Percentiles rank a stretch among this genome's conserved stretches.
Evolutionary conservation across 1,139 yeast genomes (phyloP).

Genomic region (Hemisphaericaspora xylofermentans): DNA sequence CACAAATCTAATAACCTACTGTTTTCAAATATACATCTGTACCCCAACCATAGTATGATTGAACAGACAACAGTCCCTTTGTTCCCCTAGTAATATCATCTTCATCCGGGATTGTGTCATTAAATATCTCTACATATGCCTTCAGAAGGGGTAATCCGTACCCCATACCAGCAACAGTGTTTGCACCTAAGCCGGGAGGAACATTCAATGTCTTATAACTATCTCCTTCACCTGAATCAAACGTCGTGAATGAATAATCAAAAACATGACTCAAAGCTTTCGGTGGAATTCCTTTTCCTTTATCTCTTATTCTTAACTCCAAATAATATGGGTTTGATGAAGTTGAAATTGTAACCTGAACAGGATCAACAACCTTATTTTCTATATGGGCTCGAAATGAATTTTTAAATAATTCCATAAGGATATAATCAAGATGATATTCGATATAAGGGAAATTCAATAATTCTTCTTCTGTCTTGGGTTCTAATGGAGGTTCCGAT

Average conservation of each 20-base stretch:
- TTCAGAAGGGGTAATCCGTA: slow-evolving; percentile 87
- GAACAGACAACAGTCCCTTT: slow-evolving; percentile 73
- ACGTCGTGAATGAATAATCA: slow-evolving; percentile 84
- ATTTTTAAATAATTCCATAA: slow-evolving; percentile 85
- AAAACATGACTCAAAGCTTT: slow-evolving; percentile 64
- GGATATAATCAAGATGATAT: slow-evolving; percentile 80
- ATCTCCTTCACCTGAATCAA: slow-evolving; percentile 59
- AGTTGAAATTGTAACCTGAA: slow-evolving; percentile 65
- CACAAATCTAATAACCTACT: slow-evolving; percentile 11
- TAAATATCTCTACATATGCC: slow-evolving; percentile 47
- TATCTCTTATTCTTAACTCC: slow-evolving; percentile 76
- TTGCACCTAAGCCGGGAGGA: slow-evolving; percentile 70
- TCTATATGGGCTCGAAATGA: slow-evolving; percentile 86
- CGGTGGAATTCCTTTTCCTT: slow-evolving; percentile 85
- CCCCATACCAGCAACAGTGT: slow-evolving; percentile 92
- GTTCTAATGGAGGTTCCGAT: slow-evolving; percentile 25
- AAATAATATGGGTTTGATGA: slow-evolving; percentile 41
- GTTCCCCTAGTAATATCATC: slow-evolving; percentile 17
- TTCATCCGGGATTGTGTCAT: slow-evolving; percentile 28
- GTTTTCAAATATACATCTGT: slow-evolving; percentile 45
- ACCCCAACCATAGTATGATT: slow-evolving; percentile 85
- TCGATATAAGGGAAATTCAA: slow-evolving; percentile 73
- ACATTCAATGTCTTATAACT: slow-evolving; percentile 59
- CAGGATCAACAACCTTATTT: slow-evolving; percentile 56
- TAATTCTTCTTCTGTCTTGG: slow-evolving; percentile 19